Base-by-base conservation (phyloP, 495 filamentous ascomycete species). In the Glutinoglossum americanum region DNA sequence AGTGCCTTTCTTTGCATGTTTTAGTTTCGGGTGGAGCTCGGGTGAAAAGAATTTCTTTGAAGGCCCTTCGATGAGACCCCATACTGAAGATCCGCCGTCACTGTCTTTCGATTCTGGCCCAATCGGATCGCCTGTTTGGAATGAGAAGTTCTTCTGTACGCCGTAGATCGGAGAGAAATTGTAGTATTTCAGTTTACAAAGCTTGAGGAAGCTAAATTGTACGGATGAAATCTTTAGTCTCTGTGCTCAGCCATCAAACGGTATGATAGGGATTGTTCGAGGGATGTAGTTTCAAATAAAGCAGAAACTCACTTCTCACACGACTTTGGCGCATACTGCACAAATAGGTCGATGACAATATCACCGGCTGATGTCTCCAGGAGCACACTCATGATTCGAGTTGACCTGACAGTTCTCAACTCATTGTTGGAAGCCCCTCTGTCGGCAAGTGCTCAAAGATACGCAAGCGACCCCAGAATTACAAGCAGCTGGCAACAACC, bases 111-210 rank as follows among this genome's bases (percentile, higher is more conserved):
- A 83, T 60, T 81, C 79, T 6, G 89, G 89, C 8, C 89, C 89
- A 45, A 95, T 76, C 37, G 89, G 89, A 67, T 96, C 89, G 62
- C 89, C 89, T 57, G 89, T 92, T 65, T 96, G 89, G 69, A 94
- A 94, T 57, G 89, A 89, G 71, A 94, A 94, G 67, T 85, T 80
- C 63, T 85, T 86, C 66, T 94, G 89, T 54, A 96, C 78, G 61
- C 80, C 84, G 71, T 93, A 82, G 57, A 95, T 71, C 37, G 89
- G 89, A 30, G 88, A 82, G 67, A 89, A 96, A 73, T 96, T 96
- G 79, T 95, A 96, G 70, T 95, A 96, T 73, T 94, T 96, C 69
- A 87, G 73, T 67, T 94, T 94, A 78, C 89, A 96, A 63, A 96
- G 85, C 79, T 96, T 96, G 26, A 96, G 73, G 70, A 96, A 95